A percentile compares a stretch with the other conserved stretches of the same genome.
These are phyloP conservation scores for Citrus mangshanensis DNA, from an alignment of 345 rosid species.

Conservation along the genomic window DNA sequence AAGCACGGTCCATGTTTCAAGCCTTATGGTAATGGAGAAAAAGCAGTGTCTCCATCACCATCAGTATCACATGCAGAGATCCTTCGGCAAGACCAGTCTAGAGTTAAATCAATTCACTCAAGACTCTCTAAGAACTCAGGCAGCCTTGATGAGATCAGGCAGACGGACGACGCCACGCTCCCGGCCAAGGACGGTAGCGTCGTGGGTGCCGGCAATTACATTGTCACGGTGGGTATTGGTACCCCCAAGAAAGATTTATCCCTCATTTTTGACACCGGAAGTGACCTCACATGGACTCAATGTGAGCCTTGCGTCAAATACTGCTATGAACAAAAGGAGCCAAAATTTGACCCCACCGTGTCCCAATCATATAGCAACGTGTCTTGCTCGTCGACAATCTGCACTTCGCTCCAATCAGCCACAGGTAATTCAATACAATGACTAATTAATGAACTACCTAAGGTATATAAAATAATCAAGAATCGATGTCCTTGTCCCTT, in stretches of 20 bases:
- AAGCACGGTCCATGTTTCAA: constrained; percentile 62
- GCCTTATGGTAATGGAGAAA: neutral
- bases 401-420: neutral
- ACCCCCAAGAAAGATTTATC: neutral
- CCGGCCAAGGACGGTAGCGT: constrained; percentile 59
- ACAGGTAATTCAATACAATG: neutral
- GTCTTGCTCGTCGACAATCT: neutral
- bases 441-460: neutral
- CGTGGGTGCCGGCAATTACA: constrained; percentile 46
- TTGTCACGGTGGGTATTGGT: neutral
- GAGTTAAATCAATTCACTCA: constrained; percentile 57
- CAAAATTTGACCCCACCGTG: neutral
- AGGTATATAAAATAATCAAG: neutral
- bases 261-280: neutral
- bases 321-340: neutral
- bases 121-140: constrained; percentile 23
- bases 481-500: no score
- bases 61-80: constrained; percentile 18
- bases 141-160: neutral
- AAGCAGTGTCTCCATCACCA: constrained; percentile 28
- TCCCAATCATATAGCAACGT: neutral
- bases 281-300: neutral
- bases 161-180: constrained; percentile 29
- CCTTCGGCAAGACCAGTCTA: constrained; percentile 55
- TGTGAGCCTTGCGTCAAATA: neutral